phyloP scores from a whole-genome alignment of 2,329 filamentous ascomycete genomes.

The Penicillium vulpinum region DNA sequence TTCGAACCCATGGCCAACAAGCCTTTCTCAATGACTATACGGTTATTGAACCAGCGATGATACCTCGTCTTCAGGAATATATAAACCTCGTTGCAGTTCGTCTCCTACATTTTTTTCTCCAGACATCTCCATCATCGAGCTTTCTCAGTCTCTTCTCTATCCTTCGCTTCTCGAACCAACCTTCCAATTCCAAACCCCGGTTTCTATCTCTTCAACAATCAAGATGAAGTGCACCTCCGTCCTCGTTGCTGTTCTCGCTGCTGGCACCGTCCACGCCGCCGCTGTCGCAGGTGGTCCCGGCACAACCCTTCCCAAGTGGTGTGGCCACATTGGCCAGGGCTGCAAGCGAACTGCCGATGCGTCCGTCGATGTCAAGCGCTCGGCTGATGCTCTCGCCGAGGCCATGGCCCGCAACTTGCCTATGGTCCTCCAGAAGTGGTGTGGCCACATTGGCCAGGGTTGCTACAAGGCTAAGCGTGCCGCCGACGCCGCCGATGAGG shows the following conservation, averaged over 20 bases:
- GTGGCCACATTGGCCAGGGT: conserved; percentile 33
- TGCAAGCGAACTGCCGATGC: conserved; percentile 33
- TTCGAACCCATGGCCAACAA: not conserved
- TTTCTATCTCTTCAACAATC: conserved; percentile 18
- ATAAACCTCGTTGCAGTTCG: not conserved
- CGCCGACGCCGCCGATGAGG: conserved; percentile 62
- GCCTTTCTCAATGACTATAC: not conserved
- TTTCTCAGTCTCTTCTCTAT: conserved; percentile 14
- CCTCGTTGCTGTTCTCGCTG: conserved; percentile 44
- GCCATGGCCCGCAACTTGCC: conserved; percentile 30
- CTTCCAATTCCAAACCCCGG: conserved; percentile 8
- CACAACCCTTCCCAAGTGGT: conserved; percentile 31
- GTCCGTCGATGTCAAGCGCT: conserved; percentile 32
- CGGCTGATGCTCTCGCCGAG: conserved; percentile 35
- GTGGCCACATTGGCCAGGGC: conserved; percentile 31
- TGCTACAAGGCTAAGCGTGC: conserved; percentile 65
- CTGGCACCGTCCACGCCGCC: conserved; percentile 36
- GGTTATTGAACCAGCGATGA: not conserved
- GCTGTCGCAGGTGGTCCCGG: not conserved
- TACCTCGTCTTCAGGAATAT: not conserved
- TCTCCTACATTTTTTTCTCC: not conserved
- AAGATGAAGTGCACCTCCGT: conserved; percentile 53
- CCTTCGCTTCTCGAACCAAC: conserved; percentile 9
- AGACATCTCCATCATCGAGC: conserved; percentile 9
- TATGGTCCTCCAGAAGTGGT: conserved; percentile 33